Percentiles rank a stretch among this genome's conserved stretches.
Conservation (phyloP, 495 filamentous ascomycete genomes). For the Margaritispora aquatica region DNA sequence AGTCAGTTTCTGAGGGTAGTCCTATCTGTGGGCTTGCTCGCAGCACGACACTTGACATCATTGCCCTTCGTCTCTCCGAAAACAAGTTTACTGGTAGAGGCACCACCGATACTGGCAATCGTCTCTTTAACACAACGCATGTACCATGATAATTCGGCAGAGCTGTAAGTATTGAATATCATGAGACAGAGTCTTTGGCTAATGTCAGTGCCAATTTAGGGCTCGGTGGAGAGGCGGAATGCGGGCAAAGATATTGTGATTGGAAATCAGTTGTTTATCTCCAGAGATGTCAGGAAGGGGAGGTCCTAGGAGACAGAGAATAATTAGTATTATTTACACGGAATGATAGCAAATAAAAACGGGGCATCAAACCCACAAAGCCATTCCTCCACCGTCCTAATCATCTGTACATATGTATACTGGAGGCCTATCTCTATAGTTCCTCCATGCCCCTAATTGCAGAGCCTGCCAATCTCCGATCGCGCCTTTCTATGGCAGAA, state of each 20-base stretch:
- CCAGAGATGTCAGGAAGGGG: no score
- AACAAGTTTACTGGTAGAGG: conserved; percentile 50
- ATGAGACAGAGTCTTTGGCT: no score
- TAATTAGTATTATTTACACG: no score
- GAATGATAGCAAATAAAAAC: no score
- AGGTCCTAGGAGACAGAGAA: no score
- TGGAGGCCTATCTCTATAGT: not conserved
- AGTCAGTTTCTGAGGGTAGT: conserved; percentile 28
- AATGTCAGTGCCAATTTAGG: not conserved
- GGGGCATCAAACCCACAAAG: no score
- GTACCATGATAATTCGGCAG: conserved; percentile 3
- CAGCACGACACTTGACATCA: conserved; percentile 30
- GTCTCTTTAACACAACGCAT: conserved; percentile 53
- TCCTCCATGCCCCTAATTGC: not conserved
- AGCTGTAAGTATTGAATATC: not conserved
- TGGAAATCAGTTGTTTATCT: no score
- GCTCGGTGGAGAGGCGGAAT: not conserved
- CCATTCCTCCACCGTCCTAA: no score
- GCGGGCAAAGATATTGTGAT: no score
- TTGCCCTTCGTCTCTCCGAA: conserved; percentile 47
- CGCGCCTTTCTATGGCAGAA: conserved; percentile 22
- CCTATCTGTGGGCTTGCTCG: conserved; percentile 26
- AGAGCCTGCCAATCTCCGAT: not conserved
- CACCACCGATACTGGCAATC: conserved; percentile 51
- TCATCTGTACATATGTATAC: no score